phyloP scores from a whole-genome alignment of 2,329 filamentous ascomycete species.

The Cercospora janseana region DNA sequence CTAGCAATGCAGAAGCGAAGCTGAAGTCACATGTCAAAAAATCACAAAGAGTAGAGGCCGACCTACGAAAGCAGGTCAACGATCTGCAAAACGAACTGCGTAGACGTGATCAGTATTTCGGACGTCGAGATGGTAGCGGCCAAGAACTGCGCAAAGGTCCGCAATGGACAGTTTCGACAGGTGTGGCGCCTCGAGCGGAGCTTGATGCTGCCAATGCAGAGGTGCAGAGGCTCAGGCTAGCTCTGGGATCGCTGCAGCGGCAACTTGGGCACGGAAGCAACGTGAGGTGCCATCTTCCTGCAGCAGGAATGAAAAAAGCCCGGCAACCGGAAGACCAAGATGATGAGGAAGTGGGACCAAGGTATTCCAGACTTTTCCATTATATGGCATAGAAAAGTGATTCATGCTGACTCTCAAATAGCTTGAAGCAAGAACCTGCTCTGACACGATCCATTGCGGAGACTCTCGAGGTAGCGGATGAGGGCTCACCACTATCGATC shows the following conservation, averaged over 20 bases:
- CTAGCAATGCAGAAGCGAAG: constrained; percentile 12
- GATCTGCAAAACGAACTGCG: constrained; percentile 8
- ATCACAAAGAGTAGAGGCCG: constrained; percentile 15
- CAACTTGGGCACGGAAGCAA: constrained; percentile 17
- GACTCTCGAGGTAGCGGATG: too few relatives aligned
- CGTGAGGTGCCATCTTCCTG: constrained; percentile 14
- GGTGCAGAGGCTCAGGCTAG: constrained; percentile 14
- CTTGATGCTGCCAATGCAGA: constrained; percentile 16
- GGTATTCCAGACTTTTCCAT: not conserved
- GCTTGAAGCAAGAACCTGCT: constrained; percentile 9
- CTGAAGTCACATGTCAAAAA: constrained; percentile 14
- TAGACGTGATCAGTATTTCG: constrained; percentile 8
- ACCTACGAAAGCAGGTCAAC: constrained; percentile 13
- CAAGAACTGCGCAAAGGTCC: constrained; percentile 2
- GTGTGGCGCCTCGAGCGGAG: constrained; percentile 13
- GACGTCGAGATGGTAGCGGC: not conserved
- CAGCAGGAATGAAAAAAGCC: constrained; percentile 11
- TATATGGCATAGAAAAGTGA: not conserved
- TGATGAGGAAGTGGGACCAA: constrained; percentile 21
- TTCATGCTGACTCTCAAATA: not conserved
- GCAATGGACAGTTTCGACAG: constrained; percentile 8
- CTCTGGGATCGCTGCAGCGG: constrained; percentile 18
- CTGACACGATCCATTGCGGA: too few relatives aligned
- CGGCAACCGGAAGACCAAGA: constrained; percentile 20
- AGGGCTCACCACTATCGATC: too few relatives aligned